Evolutionary conservation across 805 yeast genomes (phyloP).

Genomic region (Candida oleophila): DNA sequence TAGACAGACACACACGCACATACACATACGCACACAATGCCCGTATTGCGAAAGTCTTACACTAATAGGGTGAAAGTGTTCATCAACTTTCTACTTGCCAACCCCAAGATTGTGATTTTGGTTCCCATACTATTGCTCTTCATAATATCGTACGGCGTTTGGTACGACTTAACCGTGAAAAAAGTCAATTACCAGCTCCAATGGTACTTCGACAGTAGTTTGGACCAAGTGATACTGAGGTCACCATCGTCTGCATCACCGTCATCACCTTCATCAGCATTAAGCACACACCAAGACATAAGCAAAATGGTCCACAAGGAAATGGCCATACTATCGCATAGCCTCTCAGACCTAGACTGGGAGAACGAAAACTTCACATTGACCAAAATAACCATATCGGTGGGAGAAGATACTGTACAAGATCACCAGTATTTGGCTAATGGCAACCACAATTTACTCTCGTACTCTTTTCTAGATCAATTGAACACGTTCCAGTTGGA

Average conservation of each 20-base stretch:
- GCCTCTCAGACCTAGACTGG: conserved; percentile 2
- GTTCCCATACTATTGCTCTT: conserved; percentile 31
- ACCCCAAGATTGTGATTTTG: conserved; percentile 28
- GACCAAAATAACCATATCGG: conserved; percentile 6
- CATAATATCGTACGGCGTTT: conserved; percentile 31
- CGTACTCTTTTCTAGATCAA: not conserved
- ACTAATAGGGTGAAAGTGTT: not conserved
- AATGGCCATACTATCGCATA: not conserved
- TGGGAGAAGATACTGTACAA: not conserved
- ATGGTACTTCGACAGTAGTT: conserved; percentile 6
- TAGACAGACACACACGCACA: no score
- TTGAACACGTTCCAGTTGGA: not conserved
- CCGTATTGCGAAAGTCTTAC: not conserved
- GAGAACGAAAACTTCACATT: conserved; percentile 11
- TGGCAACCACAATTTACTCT: not conserved
- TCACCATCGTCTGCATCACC: not conserved
- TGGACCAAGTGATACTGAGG: not conserved
- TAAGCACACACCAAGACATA: not conserved
- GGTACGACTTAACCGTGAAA: conserved; percentile 33
- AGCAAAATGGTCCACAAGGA: conserved; percentile 1
- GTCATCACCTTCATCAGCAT: not conserved
- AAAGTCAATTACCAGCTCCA: conserved; percentile 22
- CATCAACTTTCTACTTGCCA: conserved; percentile 16
- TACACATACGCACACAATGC: not conserved
- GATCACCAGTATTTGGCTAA: not conserved